Evolutionary conservation across 495 filamentous ascomycete genomes (phyloP).

Genomic region (Trypethelium eluteriae): DNA sequence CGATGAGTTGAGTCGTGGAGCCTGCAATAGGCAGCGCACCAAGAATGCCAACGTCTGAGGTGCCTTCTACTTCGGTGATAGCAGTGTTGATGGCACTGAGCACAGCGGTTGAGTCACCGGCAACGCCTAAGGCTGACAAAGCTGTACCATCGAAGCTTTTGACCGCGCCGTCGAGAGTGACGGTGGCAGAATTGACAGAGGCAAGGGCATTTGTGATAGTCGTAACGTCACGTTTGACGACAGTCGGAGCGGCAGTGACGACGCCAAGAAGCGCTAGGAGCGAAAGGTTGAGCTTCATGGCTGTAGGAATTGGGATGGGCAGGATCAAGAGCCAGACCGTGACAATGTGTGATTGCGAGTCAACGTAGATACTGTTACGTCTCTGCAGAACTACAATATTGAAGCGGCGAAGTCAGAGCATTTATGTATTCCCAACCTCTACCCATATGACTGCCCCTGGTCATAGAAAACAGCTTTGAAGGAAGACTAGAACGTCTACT

Average conservation of each 20-base stretch:
- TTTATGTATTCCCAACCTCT: too few relatives aligned
- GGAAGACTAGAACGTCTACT: not conserved
- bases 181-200: not conserved
- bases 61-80: not conserved
- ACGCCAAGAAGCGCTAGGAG: not conserved
- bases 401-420: too few relatives aligned
- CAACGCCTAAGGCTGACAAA: not conserved
- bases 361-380: not conserved
- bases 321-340: not conserved
- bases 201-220: not conserved
- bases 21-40: not conserved
- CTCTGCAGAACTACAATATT: too few relatives aligned
- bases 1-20: constrained; percentile 1
- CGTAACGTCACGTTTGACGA: not conserved
- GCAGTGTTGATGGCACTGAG: constrained; percentile 7
- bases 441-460: not conserved
- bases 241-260: not conserved
- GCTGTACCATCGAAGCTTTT: not conserved
- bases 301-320: not conserved
- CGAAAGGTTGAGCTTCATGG: not conserved
- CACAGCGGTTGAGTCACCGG: not conserved
- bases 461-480: not conserved
- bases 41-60: constrained; percentile 3
- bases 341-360: not conserved
- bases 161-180: not conserved